These are phyloP conservation scores for Metarhizium rileyi DNA, from an alignment of 2,329 filamentous ascomycete species.

Conservation along the genomic window DNA sequence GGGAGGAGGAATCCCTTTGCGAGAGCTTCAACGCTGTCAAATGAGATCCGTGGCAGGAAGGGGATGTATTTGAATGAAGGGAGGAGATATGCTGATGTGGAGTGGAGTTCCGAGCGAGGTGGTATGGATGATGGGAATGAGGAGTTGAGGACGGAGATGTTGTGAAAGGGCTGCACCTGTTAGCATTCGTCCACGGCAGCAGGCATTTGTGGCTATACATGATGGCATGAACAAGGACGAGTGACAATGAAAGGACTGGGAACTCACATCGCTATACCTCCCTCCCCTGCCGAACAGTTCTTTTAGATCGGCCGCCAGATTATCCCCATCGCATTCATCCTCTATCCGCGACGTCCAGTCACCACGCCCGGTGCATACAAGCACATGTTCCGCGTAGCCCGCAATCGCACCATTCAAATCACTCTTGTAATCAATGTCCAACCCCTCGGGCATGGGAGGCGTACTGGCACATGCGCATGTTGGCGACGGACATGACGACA, in stretches of 20 bases:
- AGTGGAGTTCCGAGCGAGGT: conserved; percentile 34
- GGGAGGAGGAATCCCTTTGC: conserved; percentile 60
- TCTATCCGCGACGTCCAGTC: conserved; percentile 84
- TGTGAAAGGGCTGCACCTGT: conserved; percentile 63
- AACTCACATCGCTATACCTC: conserved; percentile 55
- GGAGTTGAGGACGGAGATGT: conserved; percentile 65
- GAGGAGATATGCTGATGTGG: conserved; percentile 63
- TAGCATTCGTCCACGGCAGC: neutral
- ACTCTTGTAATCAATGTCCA: conserved; percentile 65
- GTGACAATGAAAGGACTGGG: neutral
- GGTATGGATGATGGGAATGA: conserved; percentile 57
- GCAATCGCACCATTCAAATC: conserved; percentile 69
- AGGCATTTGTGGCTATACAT: neutral
- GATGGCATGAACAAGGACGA: neutral
- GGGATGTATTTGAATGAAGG: conserved; percentile 77
- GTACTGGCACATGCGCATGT: conserved; percentile 66
- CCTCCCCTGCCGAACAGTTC: conserved; percentile 57
- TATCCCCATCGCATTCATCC: conserved; percentile 60
- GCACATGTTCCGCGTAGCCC: conserved; percentile 68
- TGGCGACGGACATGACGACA: conserved; percentile 58
- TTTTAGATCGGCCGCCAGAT: conserved; percentile 64
- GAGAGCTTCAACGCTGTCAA: conserved; percentile 44
- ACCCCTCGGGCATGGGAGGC: conserved; percentile 51
- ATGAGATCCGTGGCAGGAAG: conserved; percentile 53
- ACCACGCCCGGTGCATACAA: conserved; percentile 69